Percentiles rank a stretch among this genome's conserved stretches.
Conservation (phyloP, 1,284 basidiomycete species). For the Inonotus hispidus region DNA sequence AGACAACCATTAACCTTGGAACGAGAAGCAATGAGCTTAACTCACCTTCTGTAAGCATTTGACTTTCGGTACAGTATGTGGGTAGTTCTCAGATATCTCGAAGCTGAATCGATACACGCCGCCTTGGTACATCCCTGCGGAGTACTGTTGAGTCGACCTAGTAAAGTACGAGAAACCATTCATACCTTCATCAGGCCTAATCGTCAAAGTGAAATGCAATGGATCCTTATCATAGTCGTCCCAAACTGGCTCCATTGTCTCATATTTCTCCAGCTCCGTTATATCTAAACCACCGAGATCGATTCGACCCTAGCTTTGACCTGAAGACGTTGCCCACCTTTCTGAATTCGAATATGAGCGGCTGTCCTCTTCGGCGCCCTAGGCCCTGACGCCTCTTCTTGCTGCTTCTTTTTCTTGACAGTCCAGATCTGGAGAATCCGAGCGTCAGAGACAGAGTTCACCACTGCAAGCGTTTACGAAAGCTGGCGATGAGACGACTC, state of each 20-base stretch:
- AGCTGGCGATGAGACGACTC: constrained; percentile 17
- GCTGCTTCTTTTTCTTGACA: constrained; percentile 80
- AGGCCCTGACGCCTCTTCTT: constrained; percentile 86
- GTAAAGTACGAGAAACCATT: background rate
- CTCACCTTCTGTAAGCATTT: constrained; percentile 92
- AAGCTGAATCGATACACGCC: constrained; percentile 94
- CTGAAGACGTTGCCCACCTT: constrained; percentile 53
- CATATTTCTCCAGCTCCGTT: constrained; percentile 93
- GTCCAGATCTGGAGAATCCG: constrained; percentile 78
- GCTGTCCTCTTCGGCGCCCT: constrained; percentile 97
- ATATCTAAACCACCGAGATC: constrained; percentile 54
- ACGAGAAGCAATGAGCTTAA: background rate
- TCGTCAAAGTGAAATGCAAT: constrained; percentile 93
- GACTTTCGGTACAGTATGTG: constrained; percentile 98
- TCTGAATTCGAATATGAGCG: constrained; percentile 97
- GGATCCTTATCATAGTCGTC: constrained; percentile 82
- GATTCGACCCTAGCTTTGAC: background rate
- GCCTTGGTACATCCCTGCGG: constrained; percentile 93
- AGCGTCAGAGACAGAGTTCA: background rate
- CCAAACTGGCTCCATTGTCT: constrained; percentile 94
- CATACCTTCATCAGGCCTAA: constrained; percentile 93
- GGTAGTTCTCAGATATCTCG: constrained; percentile 95
- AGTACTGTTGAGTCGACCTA: background rate
- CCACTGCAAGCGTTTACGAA: constrained; percentile 13
- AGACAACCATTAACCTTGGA: background rate